Base-by-base conservation (phyloP, 805 yeast species). In the Debaryomyces prosopidis region DNA sequence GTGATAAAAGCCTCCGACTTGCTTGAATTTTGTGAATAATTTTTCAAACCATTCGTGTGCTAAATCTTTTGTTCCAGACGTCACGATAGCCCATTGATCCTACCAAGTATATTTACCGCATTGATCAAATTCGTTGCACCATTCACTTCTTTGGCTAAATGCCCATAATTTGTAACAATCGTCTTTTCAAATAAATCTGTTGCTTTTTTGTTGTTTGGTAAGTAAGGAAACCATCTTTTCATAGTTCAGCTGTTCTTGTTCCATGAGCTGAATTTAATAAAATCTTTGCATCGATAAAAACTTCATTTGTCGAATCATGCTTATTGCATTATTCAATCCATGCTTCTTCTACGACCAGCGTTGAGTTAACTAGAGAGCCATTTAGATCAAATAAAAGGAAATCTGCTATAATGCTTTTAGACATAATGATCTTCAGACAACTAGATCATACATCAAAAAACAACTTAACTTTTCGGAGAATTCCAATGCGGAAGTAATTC, bases 361-460 rank as follows among this genome's bases (percentile, higher is more conserved):
- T 53, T 3, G 59, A 57, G 27, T 50, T 43, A 7, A 57, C 59
- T 3, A 57, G 40, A 11, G 60, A 55, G 1, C 60, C 60, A 40
- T 55, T 59, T 19, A 55, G 44, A 40, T 57, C 60, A 31, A 55
- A 57, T 6, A 57, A 43, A 4, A 55, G 45, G 10, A 40, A 39
- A 32, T 48, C 37, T 5, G 45, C 37, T 5, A 36, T 14, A 30
- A 30, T 12, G 2, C 5, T 14, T 30, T 14, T 30, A n/a, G 33
- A 14, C 33, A 30, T 30, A 23, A 23, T 23, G 9, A n/a, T n/a
- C n/a, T n/a, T n/a, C n/a, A n/a, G n/a, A n/a, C n/a, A n/a, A n/a
- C n/a, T n/a, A n/a, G n/a, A n/a, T n/a, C n/a, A n/a, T n/a, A n/a
- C n/a, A n/a, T n/a, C n/a, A n/a, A n/a, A n/a, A n/a, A n/a, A n/a